phyloP scores from a whole-genome alignment of 1,139 yeast species.

The Geotrichum cucujoidarum region DNA sequence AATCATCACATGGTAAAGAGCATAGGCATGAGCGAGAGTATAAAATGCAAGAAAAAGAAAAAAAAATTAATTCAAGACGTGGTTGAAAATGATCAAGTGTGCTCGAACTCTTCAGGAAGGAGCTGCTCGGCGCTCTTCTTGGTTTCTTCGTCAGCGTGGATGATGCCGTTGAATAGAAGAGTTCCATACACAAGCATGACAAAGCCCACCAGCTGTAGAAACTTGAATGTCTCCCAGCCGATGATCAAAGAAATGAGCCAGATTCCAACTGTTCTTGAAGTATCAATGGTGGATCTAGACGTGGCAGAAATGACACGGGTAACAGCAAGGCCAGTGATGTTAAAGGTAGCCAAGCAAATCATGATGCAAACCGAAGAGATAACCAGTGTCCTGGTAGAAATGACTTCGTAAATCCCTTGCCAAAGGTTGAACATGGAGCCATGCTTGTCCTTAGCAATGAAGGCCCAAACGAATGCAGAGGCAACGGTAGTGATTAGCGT shows the following conservation, averaged over 20 bases:
- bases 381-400: slow-evolving; percentile 41
- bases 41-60: not conserved
- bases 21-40: too few relatives aligned
- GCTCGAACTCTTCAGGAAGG: slow-evolving; percentile 26
- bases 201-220: slow-evolving; percentile 63
- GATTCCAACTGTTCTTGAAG: slow-evolving; percentile 69
- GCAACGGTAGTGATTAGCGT: slow-evolving; percentile 42
- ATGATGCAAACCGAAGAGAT: slow-evolving; percentile 58
- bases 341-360: slow-evolving; percentile 68
- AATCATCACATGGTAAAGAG: too few relatives aligned
- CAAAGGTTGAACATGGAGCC: slow-evolving; percentile 54
- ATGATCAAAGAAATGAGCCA: slow-evolving; percentile 65
- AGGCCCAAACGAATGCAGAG: slow-evolving; percentile 44
- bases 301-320: slow-evolving; percentile 69
- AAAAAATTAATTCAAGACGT: not conserved
- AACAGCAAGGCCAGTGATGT: slow-evolving; percentile 66
- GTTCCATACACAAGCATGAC: slow-evolving; percentile 65
- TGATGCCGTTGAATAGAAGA: slow-evolving; percentile 65
- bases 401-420: slow-evolving; percentile 49
- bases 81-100: slow-evolving; percentile 14
- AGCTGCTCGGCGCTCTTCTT: slow-evolving; percentile 19
- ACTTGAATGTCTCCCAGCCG: slow-evolving; percentile 72
- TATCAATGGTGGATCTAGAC: slow-evolving; percentile 72
- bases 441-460: slow-evolving; percentile 37
- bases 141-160: slow-evolving; percentile 29